Evolutionary conservation across 2,329 filamentous ascomycete species (phyloP), one percentile per base, ranked within the genome.

Genomic region (Colletotrichum higginsianum): DNA sequence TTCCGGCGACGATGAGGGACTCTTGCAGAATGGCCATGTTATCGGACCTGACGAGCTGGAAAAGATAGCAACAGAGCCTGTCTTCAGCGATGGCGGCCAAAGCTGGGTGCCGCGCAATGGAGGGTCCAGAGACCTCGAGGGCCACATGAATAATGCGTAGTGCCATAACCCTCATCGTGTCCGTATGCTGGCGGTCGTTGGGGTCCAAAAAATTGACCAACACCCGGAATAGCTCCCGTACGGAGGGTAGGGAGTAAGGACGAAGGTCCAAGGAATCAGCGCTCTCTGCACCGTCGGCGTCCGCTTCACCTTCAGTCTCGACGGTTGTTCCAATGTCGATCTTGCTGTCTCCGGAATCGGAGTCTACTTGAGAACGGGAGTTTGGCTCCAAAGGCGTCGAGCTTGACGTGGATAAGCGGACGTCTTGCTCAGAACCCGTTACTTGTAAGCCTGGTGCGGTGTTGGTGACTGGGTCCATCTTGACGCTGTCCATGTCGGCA

Each of bases 81-180:
- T 99, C 96, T 80, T 98, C 95, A 0, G 96, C 96, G 67, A 99
- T 89, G 5, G 89, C 90, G 13, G 96, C 95, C 62, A 99, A 85
- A 69, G 93, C 94, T 7, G 96, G 95, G 80, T 99, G 96, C 74
- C 93, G 93, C 60, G 95, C 94, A 79, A 99, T 98, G 9, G 95
- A 97, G 4, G 96, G 96, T 0, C 96, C 96, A 2, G 96, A 95
- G 69, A 99, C 96, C 82, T 99, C 96, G 26, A 99, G 88, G 2
- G 96, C 96, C 55, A 99, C 96, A 80, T 99, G 96, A 66, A 99
- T 96, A 74, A 99, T 98, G 53, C 96, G 91, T 75, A 99, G 84
- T 21, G 96, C 96, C 95, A 99, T 99, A 50, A 99, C 94, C 76
- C 96, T 91, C 92, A 98, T 96, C 1, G 94, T 92, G 79, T 99